Conservation (phyloP, 108 stramenopile genomes). For the Skeletonema marinoi region DNA sequence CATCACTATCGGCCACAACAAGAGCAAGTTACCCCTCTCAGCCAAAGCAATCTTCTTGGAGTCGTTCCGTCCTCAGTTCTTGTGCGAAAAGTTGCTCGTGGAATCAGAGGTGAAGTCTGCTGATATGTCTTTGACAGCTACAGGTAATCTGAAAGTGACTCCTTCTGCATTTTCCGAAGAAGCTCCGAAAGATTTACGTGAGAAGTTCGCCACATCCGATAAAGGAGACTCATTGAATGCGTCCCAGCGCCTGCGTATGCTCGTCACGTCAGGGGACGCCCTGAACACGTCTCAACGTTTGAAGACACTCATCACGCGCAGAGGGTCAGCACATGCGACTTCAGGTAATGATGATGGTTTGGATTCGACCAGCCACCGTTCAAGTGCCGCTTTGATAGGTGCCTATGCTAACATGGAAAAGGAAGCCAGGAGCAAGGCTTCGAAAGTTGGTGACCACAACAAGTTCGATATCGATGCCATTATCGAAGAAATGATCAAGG, state of each 20-base stretch:
- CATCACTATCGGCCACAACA: constrained; percentile 87
- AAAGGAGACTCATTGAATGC: no score
- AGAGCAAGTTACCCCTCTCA: constrained; percentile 50
- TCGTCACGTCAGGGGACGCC: neutral
- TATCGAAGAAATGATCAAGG: constrained; percentile 41
- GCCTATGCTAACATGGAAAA: constrained; percentile 55
- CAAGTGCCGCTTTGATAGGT: constrained; percentile 10
- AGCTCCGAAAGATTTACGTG: no score
- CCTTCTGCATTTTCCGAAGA: no score
- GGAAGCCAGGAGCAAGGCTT: constrained; percentile 6
- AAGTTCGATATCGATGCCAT: constrained; percentile 27
- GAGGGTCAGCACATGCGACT: no score
- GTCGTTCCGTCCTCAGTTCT: constrained; percentile 57
- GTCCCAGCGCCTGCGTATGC: no score
- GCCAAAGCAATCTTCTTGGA: constrained; percentile 52
- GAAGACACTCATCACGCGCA: neutral
- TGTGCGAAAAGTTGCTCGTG: constrained; percentile 60
- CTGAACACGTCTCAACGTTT: neutral
- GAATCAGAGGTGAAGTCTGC: constrained; percentile 25
- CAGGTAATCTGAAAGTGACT: neutral
- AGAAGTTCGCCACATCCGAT: no score
- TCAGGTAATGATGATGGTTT: neutral
- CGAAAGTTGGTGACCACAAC: constrained; percentile 25
- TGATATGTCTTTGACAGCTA: neutral
- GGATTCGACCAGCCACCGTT: neutral